Evolutionary conservation across 345 rosid species (phyloP), one percentile per base, ranked within the genome.

Genomic region (Sonneratia alba): DNA sequence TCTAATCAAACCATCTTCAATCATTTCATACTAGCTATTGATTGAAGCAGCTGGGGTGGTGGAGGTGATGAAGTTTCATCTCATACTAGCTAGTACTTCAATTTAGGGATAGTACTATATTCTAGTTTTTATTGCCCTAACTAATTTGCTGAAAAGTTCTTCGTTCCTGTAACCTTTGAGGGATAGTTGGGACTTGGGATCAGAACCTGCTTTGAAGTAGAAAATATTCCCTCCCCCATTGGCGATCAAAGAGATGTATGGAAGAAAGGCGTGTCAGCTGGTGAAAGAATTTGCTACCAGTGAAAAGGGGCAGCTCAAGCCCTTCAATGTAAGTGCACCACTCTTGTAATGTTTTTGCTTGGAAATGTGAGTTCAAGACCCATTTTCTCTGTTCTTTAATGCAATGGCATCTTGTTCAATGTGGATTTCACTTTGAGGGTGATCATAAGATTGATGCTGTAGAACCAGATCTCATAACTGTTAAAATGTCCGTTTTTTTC

Each of bases 261-360:
- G 89, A 40, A 83, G 87, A 72, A 81, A 84, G 72, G 93, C 83
- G 38, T 77, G 81, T 75, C 79, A 87, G 71, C 71, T 89, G 72
- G 80, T 89, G 32, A 86, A 83, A 71, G 90, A 88, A 66, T 73
- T 85, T 36, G 80, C 84, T 1, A 70, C 72, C 7, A 76, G 86
- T 0, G 91, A 88, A n/a, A 88, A 85, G 43, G 89, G 86, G 2
- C 89, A 89, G 77, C 80, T 85, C 59, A 81, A 81, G 76, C 76
- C 81, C 75, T 85, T 87, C 78, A 87, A 89, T 38, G 89, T 84
- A 79, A 74, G 80, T 49, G 22, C 10, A 45, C 24, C 1, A 0
- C 8, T 66, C 56, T 36, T 62, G 11, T 56, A 56, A 22, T 22
- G 13, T 56, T 6, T 56, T 7, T 63, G 11, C 1, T 57, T 15